Evolutionary conservation across 139 green algal genomes (phyloP).

Genomic region (Micromonas pusilla): DNA sequence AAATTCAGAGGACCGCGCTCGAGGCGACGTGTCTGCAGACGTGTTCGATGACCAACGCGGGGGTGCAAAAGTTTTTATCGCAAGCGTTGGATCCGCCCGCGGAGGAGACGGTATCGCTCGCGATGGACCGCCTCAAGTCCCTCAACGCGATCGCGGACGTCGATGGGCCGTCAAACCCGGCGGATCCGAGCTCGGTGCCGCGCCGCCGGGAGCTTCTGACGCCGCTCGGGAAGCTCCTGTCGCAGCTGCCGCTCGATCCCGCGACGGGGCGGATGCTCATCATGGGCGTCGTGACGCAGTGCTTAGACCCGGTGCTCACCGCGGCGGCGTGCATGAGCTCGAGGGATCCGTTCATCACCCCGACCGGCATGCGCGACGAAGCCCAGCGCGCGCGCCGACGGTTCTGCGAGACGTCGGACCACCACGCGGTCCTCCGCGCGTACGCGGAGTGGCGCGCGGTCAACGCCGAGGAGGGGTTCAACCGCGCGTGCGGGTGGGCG

Average conservation of each 20-base stretch:
- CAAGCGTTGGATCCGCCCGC: slow-evolving; percentile 4
- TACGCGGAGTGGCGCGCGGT: slow-evolving; percentile 7
- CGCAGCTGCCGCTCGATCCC: slow-evolving; percentile 62
- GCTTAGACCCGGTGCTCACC: slow-evolving; percentile 69
- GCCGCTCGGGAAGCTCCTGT: slow-evolving; percentile 67
- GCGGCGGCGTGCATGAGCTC: slow-evolving; percentile 45
- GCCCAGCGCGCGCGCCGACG: background rate
- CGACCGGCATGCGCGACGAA: slow-evolving; percentile 10
- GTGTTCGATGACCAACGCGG: background rate
- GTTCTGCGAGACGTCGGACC: slow-evolving; percentile 22
- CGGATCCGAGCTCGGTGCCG: no score
- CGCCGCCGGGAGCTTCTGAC: slow-evolving; percentile 44
- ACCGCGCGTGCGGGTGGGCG: slow-evolving; percentile 1
- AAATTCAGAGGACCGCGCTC: slow-evolving; percentile 71
- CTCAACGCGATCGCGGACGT: background rate
- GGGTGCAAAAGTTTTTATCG: slow-evolving; percentile 7
- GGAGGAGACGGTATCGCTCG: slow-evolving; percentile 25
- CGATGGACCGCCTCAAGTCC: slow-evolving; percentile 19
- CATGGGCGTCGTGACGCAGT: slow-evolving; percentile 60
- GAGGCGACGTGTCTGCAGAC: slow-evolving; percentile 58
- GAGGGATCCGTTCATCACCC: slow-evolving; percentile 1
- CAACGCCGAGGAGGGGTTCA: background rate
- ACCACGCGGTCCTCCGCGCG: slow-evolving; percentile 22
- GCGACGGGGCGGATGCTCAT: slow-evolving; percentile 75
- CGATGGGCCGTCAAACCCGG: no score